Evolutionary conservation across 345 rosid species (phyloP).

Genomic region (Clarkia xantiana): DNA sequence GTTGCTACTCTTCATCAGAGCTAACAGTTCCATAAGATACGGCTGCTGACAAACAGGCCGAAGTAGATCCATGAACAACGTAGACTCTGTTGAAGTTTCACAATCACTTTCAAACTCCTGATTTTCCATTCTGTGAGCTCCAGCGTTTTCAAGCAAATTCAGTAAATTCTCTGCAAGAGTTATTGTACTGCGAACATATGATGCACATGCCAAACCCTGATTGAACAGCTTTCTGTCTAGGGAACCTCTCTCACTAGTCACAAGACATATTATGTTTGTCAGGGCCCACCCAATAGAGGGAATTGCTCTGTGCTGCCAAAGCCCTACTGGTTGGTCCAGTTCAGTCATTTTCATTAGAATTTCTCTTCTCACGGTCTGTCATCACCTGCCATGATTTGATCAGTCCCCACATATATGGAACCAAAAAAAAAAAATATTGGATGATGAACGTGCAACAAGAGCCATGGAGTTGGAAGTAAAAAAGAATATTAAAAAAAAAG

Average conservation of each 20-base stretch:
- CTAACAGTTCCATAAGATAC: constrained; percentile 72
- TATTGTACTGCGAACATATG: constrained; percentile 46
- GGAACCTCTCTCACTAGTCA: constrained; percentile 52
- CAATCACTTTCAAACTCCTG: constrained; percentile 22
- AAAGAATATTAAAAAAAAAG: not conserved
- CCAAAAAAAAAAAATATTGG: not conserved
- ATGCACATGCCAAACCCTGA: constrained; percentile 36
- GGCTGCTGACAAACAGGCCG: constrained; percentile 79
- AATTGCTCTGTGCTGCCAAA: constrained; percentile 27
- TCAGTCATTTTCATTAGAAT: constrained; percentile 32
- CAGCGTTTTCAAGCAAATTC: constrained; percentile 33
- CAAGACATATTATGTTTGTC: constrained; percentile 58
- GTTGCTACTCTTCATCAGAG: constrained; percentile 27
- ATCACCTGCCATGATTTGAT: constrained; percentile 89
- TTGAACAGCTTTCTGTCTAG: constrained; percentile 30
- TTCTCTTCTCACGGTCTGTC: constrained; percentile 56
- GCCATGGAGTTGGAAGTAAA: not conserved
- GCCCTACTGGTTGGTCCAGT: constrained; percentile 28
- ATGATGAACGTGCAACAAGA: not conserved
- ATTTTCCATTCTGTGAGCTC: constrained; percentile 27
- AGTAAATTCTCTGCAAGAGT: constrained; percentile 56
- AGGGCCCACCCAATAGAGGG: constrained; percentile 86
- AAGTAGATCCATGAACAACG: constrained; percentile 43
- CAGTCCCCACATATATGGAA: constrained; percentile 42
- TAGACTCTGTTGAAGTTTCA: constrained; percentile 29